Percentiles rank a stretch among this genome's conserved stretches.
These are phyloP conservation scores for Physcomitrellopsis africana DNA, from an alignment of 225 moss, liverwort and hornwort genomes.

Conservation along the genomic window DNA sequence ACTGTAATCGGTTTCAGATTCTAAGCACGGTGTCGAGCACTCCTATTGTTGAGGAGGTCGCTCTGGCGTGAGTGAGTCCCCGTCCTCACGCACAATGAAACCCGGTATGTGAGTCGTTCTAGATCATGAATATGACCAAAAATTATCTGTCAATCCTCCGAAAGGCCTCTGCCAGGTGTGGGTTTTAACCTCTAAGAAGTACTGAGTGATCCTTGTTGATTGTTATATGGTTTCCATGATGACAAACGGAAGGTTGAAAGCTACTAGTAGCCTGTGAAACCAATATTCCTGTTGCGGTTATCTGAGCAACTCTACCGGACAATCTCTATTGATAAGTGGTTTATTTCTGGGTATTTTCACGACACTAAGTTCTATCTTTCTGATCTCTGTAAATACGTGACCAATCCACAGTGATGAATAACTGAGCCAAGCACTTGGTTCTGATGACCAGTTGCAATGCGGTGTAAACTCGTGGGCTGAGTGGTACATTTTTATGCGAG, in stretches of 20 bases:
- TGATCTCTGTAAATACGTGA: neutral
- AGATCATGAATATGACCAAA: constrained; percentile 27
- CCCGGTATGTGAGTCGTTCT: neutral
- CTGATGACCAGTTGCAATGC: constrained; percentile 20
- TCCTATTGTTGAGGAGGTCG: too few species aligned
- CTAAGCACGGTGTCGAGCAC: too few species aligned
- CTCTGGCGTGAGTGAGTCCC: too few species aligned
- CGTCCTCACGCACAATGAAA: too few species aligned
- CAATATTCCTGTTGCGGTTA: constrained; percentile 35
- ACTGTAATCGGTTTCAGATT: too few species aligned
- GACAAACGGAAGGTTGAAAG: constrained; percentile 29
- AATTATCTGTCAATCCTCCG: constrained; percentile 30
- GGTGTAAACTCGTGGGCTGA: constrained; percentile 62
- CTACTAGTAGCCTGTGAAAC: constrained; percentile 4
- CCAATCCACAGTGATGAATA: neutral
- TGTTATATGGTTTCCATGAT: constrained; percentile 20
- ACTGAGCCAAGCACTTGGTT: constrained; percentile 12
- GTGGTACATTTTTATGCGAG: constrained; percentile 20
- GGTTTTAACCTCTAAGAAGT: constrained; percentile 29
- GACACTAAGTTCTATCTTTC: too few species aligned
- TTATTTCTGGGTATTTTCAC: neutral
- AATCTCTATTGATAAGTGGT: too few species aligned
- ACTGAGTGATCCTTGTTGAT: constrained; percentile 23
- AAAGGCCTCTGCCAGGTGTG: constrained; percentile 35
- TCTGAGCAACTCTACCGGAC: constrained; percentile 27